Conservation (phyloP, 345 rosid species). For the Jatropha curcas region DNA sequence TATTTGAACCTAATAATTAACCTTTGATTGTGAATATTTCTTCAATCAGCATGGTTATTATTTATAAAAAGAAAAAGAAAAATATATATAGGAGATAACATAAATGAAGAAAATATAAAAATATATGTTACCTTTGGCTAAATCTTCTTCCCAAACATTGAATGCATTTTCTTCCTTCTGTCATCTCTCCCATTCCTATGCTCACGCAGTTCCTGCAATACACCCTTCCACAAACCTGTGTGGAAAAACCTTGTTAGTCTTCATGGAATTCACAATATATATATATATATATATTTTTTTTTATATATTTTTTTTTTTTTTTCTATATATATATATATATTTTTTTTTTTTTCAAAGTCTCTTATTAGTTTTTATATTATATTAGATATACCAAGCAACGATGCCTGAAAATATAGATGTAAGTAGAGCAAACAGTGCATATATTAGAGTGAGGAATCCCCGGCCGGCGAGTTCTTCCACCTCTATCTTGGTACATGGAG, state of each 20-base stretch:
- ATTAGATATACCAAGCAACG: slow-evolving; percentile 51
- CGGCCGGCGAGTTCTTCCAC: slow-evolving; percentile 41
- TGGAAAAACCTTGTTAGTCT: too few species aligned
- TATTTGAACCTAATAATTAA: too few species aligned
- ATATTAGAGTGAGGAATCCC: slow-evolving; percentile 74
- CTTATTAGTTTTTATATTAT: too few species aligned
- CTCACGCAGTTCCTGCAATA: slow-evolving; percentile 52
- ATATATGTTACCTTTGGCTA: slow-evolving; percentile 45
- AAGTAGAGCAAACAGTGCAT: slow-evolving; percentile 59
- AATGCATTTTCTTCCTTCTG: slow-evolving; percentile 65
- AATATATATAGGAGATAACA: too few species aligned
- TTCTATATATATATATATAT: too few species aligned
- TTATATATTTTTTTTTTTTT: too few species aligned
- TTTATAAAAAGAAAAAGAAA: neutral
- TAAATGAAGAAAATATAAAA: neutral
- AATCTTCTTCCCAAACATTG: slow-evolving; percentile 54
- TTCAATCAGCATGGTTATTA: too few species aligned
- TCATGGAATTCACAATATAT: too few species aligned
- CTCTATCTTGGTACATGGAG: slow-evolving; percentile 27
- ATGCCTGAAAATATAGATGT: slow-evolving; percentile 52
- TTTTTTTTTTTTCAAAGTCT: too few species aligned
- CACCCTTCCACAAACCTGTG: slow-evolving; percentile 70
- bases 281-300: too few species aligned
- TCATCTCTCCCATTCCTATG: slow-evolving; percentile 66
- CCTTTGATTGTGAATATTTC: too few species aligned